A percentile compares a stretch with the other conserved stretches of the same genome.
Evolutionary conservation across 768 basidiomycete species (phyloP).

Genomic region (Mycena leptocephala): DNA sequence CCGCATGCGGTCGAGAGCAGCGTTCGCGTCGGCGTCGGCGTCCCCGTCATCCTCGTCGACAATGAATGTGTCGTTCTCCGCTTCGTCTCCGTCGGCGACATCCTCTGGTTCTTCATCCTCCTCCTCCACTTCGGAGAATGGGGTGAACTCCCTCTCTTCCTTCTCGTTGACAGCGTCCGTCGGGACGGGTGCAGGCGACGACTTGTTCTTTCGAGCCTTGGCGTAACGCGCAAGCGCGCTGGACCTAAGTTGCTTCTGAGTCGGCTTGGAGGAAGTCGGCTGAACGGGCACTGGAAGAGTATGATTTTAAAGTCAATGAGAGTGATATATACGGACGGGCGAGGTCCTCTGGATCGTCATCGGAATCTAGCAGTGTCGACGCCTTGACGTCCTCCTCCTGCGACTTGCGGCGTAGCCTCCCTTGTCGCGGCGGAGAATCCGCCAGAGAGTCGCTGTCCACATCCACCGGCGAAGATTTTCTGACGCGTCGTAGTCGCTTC

Average conservation of each 20-base stretch:
- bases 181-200: conserved; percentile 32
- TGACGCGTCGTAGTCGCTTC: conserved; percentile 24
- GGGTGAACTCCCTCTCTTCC: conserved; percentile 29
- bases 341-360: conserved; percentile 36
- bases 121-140: conserved; percentile 29
- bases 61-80: conserved; percentile 31
- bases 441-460: conserved; percentile 16
- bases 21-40: conserved; percentile 29
- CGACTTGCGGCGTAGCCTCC: conserved; percentile 26
- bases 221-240: conserved; percentile 32
- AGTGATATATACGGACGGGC: conserved; percentile 6
- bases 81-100: conserved; percentile 8
- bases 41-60: conserved; percentile 25
- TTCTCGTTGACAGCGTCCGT: conserved; percentile 6
- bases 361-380: conserved; percentile 25
- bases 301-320: background rate
- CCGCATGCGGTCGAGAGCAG: conserved; percentile 32
- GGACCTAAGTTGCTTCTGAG: conserved; percentile 21
- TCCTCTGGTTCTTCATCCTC: conserved; percentile 21
- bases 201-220: conserved; percentile 31
- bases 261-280: conserved; percentile 19
- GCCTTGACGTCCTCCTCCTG: conserved; percentile 5
- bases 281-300: conserved; percentile 11
- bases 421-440: conserved; percentile 14
- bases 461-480: conserved; percentile 15